These are phyloP conservation scores for Roridomyces roridus DNA, from an alignment of 768 basidiomycete species.

Conservation along the genomic window DNA sequence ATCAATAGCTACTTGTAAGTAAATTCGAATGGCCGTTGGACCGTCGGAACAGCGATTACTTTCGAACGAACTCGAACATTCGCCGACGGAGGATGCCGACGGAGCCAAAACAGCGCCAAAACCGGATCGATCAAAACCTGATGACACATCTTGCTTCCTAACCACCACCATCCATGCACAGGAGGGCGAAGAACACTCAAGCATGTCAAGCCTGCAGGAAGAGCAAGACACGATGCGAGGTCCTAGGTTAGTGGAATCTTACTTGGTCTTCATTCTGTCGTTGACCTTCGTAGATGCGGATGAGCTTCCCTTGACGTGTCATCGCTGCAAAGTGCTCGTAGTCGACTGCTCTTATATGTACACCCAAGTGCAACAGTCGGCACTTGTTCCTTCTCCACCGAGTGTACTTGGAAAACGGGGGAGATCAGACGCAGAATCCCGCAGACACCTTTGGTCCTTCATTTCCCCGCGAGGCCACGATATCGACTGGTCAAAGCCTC, in stretches of 20 bases:
- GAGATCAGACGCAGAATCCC: neutral
- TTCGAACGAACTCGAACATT: too few relatives aligned
- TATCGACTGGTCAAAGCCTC: slow-evolving; percentile 34
- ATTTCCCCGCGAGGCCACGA: neutral
- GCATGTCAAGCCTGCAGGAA: neutral
- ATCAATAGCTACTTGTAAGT: too few relatives aligned
- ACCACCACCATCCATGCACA: too few relatives aligned
- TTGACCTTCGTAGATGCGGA: neutral
- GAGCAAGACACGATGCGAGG: neutral
- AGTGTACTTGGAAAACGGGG: too few relatives aligned
- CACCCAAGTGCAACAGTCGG: neutral
- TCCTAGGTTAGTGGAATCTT: neutral
- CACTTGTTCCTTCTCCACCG: neutral
- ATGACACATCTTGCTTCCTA: too few relatives aligned
- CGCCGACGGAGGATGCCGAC: too few relatives aligned
- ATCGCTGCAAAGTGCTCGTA: slow-evolving; percentile 15
- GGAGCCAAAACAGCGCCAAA: too few relatives aligned
- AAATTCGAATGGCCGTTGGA: too few relatives aligned
- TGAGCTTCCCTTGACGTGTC: neutral
- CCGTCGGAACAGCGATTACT: too few relatives aligned
- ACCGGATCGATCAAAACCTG: too few relatives aligned
- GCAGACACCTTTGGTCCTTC: slow-evolving; percentile 2
- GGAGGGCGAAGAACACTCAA: too few relatives aligned
- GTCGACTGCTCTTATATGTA: slow-evolving; percentile 7
- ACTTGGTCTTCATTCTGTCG: neutral